Percentiles rank a stretch among this genome's conserved stretches.
Conservation (phyloP, 352 stramenopile species). For the Phytophthora agathidicida region DNA sequence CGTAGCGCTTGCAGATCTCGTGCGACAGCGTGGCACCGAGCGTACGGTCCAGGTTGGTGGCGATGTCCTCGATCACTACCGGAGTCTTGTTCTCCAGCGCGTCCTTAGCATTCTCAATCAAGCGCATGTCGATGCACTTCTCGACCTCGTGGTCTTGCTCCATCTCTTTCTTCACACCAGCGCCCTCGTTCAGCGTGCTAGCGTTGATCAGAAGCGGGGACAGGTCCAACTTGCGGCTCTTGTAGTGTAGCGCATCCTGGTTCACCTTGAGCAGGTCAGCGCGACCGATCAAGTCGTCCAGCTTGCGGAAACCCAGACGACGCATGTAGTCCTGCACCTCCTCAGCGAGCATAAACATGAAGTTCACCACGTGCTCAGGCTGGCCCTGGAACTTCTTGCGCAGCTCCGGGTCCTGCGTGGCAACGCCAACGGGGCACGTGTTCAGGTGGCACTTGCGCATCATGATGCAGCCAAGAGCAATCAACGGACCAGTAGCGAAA, state of each 20-base stretch:
- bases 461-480: conserved; percentile 98
- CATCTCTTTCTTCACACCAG: conserved; percentile 80
- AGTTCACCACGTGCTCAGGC: conserved; percentile 97
- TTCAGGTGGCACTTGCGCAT: conserved; percentile 98
- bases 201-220: conserved; percentile 94
- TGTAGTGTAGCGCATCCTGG: conserved; percentile 71
- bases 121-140: conserved; percentile 89
- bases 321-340: conserved; percentile 89
- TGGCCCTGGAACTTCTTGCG: conserved; percentile 96
- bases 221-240: conserved; percentile 89
- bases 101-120: conserved; percentile 88
- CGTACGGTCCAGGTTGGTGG: conserved; percentile 95
- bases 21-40: conserved; percentile 95
- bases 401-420: conserved; percentile 97
- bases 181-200: conserved; percentile 91
- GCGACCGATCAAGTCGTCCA: conserved; percentile 95
- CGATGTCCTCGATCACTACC: conserved; percentile 62
- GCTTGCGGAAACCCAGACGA: conserved; percentile 88
- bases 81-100: conserved; percentile 87
- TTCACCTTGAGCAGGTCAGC: conserved; percentile 94
- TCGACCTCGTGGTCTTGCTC: conserved; percentile 93
- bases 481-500: conserved; percentile 95
- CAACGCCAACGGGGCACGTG: conserved; percentile 97
- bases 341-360: conserved; percentile 96
- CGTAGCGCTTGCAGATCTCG: conserved; percentile 93